A percentile compares a stretch with the other conserved stretches of the same genome.
These are phyloP conservation scores for Aspergillus kassunensis DNA, from an alignment of 495 filamentous ascomycete species.

Conservation along the genomic window DNA sequence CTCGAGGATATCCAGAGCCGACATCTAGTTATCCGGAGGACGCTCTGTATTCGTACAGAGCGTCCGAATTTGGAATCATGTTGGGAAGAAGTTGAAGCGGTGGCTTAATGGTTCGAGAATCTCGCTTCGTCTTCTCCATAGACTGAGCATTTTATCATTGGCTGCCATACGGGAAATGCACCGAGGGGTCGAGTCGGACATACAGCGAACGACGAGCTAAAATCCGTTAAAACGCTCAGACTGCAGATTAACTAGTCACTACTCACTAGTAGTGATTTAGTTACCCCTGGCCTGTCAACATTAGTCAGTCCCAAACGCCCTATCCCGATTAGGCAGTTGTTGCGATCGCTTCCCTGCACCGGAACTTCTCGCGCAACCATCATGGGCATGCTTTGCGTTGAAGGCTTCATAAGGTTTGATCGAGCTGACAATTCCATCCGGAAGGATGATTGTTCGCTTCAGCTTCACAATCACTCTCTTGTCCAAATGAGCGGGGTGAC, in stretches of 20 bases:
- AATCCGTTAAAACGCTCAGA: no score
- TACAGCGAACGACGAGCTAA: no score
- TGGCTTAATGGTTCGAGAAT: neutral
- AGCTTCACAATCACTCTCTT: no score
- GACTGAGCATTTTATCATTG: neutral
- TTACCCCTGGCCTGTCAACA: neutral
- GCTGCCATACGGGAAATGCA: neutral
- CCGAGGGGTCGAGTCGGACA: neutral
- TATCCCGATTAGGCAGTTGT: conserved; percentile 1
- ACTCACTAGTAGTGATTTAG: no score
- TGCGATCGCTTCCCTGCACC: neutral
- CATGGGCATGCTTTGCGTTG: neutral
- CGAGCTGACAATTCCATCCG: no score
- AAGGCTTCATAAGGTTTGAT: no score
- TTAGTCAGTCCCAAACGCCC: neutral
- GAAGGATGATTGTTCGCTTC: no score
- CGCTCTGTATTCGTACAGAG: neutral
- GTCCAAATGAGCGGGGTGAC: no score
- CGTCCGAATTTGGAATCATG: neutral
- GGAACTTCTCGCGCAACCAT: neutral
- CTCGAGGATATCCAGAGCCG: no score
- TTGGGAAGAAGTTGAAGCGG: no score
- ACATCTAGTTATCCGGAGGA: neutral
- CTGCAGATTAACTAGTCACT: no score
- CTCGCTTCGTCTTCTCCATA: neutral